These are phyloP conservation scores for Yarrowia sp. DNA, from an alignment of 805 yeast genomes.

Conservation along the genomic window DNA sequence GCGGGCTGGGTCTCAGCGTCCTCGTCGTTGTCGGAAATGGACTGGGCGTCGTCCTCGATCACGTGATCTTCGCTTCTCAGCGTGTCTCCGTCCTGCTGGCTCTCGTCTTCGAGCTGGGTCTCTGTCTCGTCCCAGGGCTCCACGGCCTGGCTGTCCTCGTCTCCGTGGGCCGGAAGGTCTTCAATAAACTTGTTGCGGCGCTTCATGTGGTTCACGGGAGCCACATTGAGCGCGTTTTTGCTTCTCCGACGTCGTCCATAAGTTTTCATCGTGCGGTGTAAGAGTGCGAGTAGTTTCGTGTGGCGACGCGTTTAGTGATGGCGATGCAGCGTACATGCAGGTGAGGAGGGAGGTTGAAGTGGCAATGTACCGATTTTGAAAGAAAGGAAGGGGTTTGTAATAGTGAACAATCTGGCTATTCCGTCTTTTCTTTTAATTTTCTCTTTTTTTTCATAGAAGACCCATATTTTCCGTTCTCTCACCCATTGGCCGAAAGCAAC, in stretches of 20 bases:
- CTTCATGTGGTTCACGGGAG: constrained; percentile 5
- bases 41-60: not conserved
- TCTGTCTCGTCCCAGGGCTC: not conserved
- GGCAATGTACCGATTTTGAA: too few relatives aligned
- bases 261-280: constrained; percentile 1
- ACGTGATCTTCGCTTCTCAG: not conserved
- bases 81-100: not conserved
- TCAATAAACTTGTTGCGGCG: not conserved
- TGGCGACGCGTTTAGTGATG: constrained; percentile 8
- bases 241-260: not conserved
- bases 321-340: not conserved
- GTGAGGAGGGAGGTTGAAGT: not conserved
- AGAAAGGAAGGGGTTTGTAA: not conserved
- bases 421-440: too few relatives aligned
- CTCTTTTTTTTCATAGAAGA: too few relatives aligned
- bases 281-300: not conserved
- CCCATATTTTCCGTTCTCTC: too few relatives aligned
- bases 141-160: not conserved
- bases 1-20: not conserved
- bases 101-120: not conserved
- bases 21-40: too few relatives aligned
- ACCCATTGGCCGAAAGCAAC: too few relatives aligned
- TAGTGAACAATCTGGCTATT: too few relatives aligned
- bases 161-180: not conserved
- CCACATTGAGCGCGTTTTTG: not conserved